Evolutionary conservation across 345 rosid genomes (phyloP), one percentile per base, ranked within the genome.

Genomic region (Physaria fendleri): DNA sequence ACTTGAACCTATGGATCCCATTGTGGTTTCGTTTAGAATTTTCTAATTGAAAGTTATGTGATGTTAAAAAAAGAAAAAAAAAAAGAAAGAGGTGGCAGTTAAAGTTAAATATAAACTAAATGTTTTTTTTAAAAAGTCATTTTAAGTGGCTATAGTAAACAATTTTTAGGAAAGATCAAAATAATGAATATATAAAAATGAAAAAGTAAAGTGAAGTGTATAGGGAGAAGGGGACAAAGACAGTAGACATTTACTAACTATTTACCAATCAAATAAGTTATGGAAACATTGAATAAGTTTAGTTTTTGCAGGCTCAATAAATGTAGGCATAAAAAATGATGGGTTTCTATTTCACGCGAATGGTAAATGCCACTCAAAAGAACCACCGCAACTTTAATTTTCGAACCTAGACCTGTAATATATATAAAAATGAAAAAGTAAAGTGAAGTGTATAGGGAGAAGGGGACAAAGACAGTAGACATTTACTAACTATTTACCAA

Each of bases 281-380:
- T 40, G 4, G 33, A 39, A 17, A 27, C 22, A 48, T 62, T 27
- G 37, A 62, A 17, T 48, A 48, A 24, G 57, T 35, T 37, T n/a
- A n/a, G n/a, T n/a, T 24, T 46, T 66, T 47, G 50, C 41, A 45
- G 71, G 71, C 71, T 66, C 65, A 40, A 57, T 58, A 57, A 66
- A 46, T n/a, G 8, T 39, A 59, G 59, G 58, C 51, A 22, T 57
- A 18, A 67, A 67, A 49, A 49, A 59, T 50, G 61, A 43, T 64
- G 37, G 59, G 45, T 58, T 41, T 45, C 2, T 0, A 10, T 14
- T 49, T 13, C 61, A 67, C 59, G 72, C 40, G 38, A 38, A 41
- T 5, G 40, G 53, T 39, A 59, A 25, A 30, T 40, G 15, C 3
- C n/a, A 30, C 53, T 35, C 42, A 38, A 28, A 40, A 47, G 43